phyloP scores from a whole-genome alignment of 805 yeast species.

The Wickerhamomyces sydowiorum region DNA sequence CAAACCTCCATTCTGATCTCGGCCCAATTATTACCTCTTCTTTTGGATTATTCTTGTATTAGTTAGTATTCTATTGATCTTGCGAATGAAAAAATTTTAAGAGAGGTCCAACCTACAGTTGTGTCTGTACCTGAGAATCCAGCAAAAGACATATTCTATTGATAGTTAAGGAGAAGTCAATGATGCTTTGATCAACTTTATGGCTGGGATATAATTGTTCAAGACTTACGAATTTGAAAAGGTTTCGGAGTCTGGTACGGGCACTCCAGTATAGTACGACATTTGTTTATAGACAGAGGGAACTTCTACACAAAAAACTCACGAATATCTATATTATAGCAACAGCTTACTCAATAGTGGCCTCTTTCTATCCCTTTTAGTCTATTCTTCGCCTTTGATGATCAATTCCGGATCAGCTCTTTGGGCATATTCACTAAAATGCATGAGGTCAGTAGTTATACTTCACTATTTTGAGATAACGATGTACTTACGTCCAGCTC shows the following conservation, averaged over 20 bases:
- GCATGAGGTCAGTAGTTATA: background rate
- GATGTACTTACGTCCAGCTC: conserved; percentile 54
- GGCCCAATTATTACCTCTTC: conserved; percentile 21
- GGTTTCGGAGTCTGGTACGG: background rate
- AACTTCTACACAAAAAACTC: too few relatives aligned
- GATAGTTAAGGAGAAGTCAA: too few relatives aligned
- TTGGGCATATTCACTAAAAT: conserved; percentile 72
- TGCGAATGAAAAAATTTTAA: conserved; percentile 1
- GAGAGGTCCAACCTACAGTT: conserved; percentile 1
- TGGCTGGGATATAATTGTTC: too few relatives aligned
- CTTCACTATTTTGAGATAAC: conserved; percentile 16
- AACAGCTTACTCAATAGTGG: too few relatives aligned
- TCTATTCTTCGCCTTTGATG: conserved; percentile 29
- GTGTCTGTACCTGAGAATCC: conserved; percentile 6
- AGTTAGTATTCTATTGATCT: background rate
- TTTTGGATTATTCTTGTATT: conserved; percentile 2
- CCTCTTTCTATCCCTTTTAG: background rate
- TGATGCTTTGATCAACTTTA: too few relatives aligned
- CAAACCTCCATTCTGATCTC: conserved; percentile 71
- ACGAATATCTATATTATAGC: too few relatives aligned
- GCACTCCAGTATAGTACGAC: too few relatives aligned
- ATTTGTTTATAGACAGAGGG: too few relatives aligned
- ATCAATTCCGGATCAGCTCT: conserved; percentile 56
- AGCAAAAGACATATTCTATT: conserved; percentile 12
- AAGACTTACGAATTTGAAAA: too few relatives aligned